A percentile compares a stretch with the other conserved stretches of the same genome.
phyloP scores from a whole-genome alignment of 2,329 filamentous ascomycete species.

The Fusarium mangiferae region DNA sequence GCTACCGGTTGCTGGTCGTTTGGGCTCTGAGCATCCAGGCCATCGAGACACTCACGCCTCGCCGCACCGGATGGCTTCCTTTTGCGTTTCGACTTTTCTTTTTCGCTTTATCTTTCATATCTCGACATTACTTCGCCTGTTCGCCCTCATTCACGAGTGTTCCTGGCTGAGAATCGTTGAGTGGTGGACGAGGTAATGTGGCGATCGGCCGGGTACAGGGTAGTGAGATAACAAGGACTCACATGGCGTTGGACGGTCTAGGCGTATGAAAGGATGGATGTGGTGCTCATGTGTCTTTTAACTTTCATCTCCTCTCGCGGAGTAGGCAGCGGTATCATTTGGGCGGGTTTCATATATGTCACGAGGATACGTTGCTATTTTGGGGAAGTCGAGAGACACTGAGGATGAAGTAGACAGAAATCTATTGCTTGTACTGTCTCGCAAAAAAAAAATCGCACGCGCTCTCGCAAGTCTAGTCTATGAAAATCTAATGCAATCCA shows the following conservation, averaged over 20 bases:
- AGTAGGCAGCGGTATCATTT: background rate
- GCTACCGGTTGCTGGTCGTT: background rate
- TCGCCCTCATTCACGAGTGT: background rate
- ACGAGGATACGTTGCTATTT: too few species aligned
- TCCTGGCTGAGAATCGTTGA: background rate
- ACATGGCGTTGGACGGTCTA: background rate
- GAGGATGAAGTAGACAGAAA: background rate
- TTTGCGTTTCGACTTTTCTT: background rate
- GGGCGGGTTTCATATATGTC: background rate
- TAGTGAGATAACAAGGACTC: background rate
- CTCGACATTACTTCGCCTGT: rapidly evolving
- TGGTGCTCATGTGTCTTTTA: background rate
- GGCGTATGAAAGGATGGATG: background rate
- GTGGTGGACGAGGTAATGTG: background rate
- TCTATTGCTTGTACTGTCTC: constrained; percentile 19
- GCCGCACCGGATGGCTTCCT: rapidly evolving
- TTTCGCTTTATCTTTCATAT: background rate
- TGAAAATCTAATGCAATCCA: constrained; percentile 45
- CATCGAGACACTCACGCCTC: background rate
- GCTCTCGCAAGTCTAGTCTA: constrained; percentile 7
- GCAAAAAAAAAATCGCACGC: constrained; percentile 1
- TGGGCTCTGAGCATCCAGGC: background rate
- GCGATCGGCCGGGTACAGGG: background rate
- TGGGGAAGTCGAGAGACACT: background rate
- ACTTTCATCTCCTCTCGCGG: background rate